phyloP scores from a whole-genome alignment of 139 green algal species.

The Trebouxia sp. region DNA sequence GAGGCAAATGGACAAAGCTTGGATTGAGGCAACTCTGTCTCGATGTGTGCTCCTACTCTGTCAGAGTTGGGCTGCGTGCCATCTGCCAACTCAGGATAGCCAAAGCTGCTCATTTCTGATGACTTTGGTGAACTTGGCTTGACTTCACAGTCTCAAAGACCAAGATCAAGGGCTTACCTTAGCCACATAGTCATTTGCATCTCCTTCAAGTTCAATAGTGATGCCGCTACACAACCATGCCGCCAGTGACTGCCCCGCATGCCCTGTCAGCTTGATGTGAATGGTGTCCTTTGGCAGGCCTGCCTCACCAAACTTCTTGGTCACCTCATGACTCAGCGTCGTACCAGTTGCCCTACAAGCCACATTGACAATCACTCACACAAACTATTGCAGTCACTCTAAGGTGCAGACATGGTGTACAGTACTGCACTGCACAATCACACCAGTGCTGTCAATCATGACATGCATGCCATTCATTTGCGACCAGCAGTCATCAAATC shows the following conservation, averaged over 20 bases:
- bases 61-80: too few species aligned
- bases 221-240: constrained; percentile 84
- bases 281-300: constrained; percentile 89
- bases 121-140: too few species aligned
- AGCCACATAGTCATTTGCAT: constrained; percentile 96
- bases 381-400: neutral
- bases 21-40: too few species aligned
- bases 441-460: too few species aligned
- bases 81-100: too few species aligned
- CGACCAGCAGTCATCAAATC: too few species aligned
- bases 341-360: constrained; percentile 78
- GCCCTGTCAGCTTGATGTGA: constrained; percentile 84
- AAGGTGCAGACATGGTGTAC: neutral
- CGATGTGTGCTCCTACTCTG: too few species aligned
- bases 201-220: constrained; percentile 87
- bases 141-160: neutral
- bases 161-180: constrained; percentile 58
- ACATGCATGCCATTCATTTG: too few species aligned
- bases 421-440: too few species aligned
- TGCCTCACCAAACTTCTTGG: constrained; percentile 73
- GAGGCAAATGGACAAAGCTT: too few species aligned
- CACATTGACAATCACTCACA: neutral
- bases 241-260: constrained; percentile 88
- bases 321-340: constrained; percentile 89
- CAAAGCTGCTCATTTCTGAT: too few species aligned